These are phyloP conservation scores for Eucalyptus paniculata DNA, from an alignment of 345 rosid species.

Conservation along the genomic window DNA sequence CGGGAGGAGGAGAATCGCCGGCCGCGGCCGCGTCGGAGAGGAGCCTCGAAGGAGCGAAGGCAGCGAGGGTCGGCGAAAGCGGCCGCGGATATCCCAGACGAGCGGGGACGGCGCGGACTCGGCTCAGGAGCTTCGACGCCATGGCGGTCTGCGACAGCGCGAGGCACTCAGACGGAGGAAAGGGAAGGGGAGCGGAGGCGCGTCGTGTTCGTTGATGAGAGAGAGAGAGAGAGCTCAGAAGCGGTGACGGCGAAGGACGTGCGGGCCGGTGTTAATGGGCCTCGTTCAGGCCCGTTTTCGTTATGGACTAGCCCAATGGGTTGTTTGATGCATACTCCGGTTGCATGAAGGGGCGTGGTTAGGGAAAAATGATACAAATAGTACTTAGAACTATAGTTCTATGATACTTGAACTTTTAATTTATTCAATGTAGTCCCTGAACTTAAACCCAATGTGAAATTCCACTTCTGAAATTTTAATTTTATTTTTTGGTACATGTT, in stretches of 20 bases:
- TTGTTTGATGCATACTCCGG: neutral
- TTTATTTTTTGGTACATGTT: too few relatives aligned
- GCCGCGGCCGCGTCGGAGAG: neutral
- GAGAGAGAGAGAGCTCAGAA: neutral
- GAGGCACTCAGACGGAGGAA: neutral
- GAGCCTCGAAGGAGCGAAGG: neutral
- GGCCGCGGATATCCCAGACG: neutral
- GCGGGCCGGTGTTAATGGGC: neutral
- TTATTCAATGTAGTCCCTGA: fast-evolving
- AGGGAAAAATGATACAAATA: neutral
- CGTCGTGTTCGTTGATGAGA: neutral
- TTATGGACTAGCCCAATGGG: neutral
- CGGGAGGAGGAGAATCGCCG: neutral
- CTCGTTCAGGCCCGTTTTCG: neutral
- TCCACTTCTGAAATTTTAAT: too few relatives aligned
- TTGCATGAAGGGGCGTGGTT: neutral
- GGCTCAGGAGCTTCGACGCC: conserved; percentile 18
- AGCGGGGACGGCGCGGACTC: neutral
- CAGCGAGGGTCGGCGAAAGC: neutral
- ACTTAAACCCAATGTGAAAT: too few relatives aligned
- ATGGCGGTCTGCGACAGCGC: neutral
- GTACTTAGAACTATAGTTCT: too few relatives aligned
- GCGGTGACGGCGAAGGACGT: neutral
- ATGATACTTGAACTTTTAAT: neutral
- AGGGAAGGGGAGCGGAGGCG: neutral